Evolutionary conservation across 371 early-diverging fungal genomes (phyloP), one percentile per base, ranked within the genome.

Genomic region (Blakeslea trispora): DNA sequence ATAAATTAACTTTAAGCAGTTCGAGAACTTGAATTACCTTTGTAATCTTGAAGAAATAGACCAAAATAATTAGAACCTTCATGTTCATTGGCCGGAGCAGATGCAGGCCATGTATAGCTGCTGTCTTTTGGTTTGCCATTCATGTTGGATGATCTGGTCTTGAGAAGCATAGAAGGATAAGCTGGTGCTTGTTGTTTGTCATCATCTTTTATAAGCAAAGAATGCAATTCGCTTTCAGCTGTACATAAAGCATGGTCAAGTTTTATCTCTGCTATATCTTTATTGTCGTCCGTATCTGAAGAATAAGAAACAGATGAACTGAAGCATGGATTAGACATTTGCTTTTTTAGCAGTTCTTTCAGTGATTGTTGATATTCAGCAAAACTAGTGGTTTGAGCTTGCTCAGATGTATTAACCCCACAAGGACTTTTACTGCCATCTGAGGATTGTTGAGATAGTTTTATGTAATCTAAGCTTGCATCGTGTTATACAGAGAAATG

Each of bases 251-350:
- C 28, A 37, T 37, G 13, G 14, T 11, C 11, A 37, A 37, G 37
- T 14, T 68, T 56, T 24, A 74, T 68, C 19, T 63, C 74, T 9
- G 61, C 53, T 1, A 71, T 59, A 42, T 74, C 74, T 31, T 65
- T 64, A 47, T 74, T 68, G 11, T 35, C 44, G 14, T 50, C 69
- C 50, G 60, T 55, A 7, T 22, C 19, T 41, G 10, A 23, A 32
- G 61, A 45, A 8, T 62, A 61, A 32, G 45, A 45, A 14, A 47
- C 17, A 13, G 39, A 18, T 15, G 57, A 24, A 37, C 13, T 13
- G 11, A 37, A 37, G 11, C 14, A 1, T 5, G 51, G 24, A 37
- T 34, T 61, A 11, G 55, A 61, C 23, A 63, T 24, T 15, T 58
- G 58, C 18, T 28, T 21, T 23, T 63, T 58, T 19, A 54, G 19